Evolutionary conservation across 2,329 filamentous ascomycete species (phyloP).

Genomic region (Fusarium agapanthi): DNA sequence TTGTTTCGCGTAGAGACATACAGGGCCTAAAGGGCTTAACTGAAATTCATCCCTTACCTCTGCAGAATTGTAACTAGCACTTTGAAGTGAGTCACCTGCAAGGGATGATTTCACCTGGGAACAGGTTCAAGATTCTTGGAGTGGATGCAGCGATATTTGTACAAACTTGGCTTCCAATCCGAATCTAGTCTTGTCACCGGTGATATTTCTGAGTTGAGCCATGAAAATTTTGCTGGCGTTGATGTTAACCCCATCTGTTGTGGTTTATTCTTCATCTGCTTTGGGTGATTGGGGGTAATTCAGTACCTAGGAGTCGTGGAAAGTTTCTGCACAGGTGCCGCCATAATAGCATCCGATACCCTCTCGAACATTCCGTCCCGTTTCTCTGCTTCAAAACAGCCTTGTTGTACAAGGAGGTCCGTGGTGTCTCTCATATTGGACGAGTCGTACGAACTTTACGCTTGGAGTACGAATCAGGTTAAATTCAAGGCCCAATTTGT

Average conservation of each 20-base stretch:
- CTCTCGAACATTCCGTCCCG: not conserved
- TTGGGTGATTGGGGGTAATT: not conserved
- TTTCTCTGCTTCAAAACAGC: not conserved
- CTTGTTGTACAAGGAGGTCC: slow-evolving; percentile 14
- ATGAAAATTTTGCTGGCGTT: not conserved
- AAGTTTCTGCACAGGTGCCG: not conserved
- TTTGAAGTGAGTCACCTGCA: not conserved
- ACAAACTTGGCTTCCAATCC: not conserved
- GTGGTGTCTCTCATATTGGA: not conserved
- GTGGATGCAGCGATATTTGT: not conserved
- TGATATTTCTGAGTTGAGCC: not conserved
- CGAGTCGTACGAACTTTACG: not conserved
- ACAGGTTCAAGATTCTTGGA: not conserved
- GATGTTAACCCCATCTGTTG: not conserved
- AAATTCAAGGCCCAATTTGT: slow-evolving; percentile 4
- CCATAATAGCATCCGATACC: not conserved
- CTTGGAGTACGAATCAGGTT: not conserved
- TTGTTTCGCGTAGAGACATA: slow-evolving; percentile 27
- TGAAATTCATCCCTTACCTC: slow-evolving; percentile 1
- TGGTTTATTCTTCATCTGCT: not conserved
- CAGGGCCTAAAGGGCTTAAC: not conserved
- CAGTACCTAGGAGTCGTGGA: not conserved
- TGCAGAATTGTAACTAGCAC: not conserved
- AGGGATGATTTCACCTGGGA: not conserved
- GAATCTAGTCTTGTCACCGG: not conserved